phyloP scores from a whole-genome alignment of 2,329 filamentous ascomycete species.

The Verticillium dahliae region DNA sequence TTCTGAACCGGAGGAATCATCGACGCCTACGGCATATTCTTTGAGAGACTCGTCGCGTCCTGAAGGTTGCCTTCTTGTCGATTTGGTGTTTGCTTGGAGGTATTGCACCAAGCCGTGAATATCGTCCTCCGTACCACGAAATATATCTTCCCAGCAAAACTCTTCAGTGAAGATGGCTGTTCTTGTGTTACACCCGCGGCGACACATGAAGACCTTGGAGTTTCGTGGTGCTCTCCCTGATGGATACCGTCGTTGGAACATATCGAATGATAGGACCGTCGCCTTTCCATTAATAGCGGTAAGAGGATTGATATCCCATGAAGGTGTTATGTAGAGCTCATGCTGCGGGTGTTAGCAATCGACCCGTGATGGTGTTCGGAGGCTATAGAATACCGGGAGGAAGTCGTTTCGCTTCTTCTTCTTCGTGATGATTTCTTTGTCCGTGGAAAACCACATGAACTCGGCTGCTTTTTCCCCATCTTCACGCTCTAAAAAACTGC shows the following conservation, averaged over 20 bases:
- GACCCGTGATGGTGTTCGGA: neutral
- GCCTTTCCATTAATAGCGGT: conserved; percentile 88
- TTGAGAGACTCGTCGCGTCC: conserved; percentile 20
- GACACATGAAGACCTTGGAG: conserved; percentile 83
- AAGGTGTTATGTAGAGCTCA: conserved; percentile 84
- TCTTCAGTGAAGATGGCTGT: conserved; percentile 90
- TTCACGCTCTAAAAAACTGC: conserved; percentile 70
- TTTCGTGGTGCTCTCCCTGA: conserved; percentile 66
- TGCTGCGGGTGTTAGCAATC: conserved; percentile 44
- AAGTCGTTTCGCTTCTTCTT: conserved; percentile 77
- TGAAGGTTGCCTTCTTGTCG: conserved; percentile 46
- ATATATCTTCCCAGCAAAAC: conserved; percentile 86
- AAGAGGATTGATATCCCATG: conserved; percentile 81
- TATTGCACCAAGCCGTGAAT: conserved; percentile 60
- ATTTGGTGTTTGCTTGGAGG: conserved; percentile 67
- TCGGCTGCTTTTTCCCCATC: conserved; percentile 74
- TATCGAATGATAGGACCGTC: conserved; percentile 64
- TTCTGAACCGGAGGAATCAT: neutral
- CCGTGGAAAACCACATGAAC: conserved; percentile 94
- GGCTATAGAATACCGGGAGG: conserved; percentile 46
- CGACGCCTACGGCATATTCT: conserved; percentile 14
- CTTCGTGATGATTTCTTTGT: conserved; percentile 80
- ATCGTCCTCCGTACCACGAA: conserved; percentile 56
- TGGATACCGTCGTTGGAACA: conserved; percentile 65
- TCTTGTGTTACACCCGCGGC: conserved; percentile 80